Percentiles rank a stretch among this genome's conserved stretches.
phyloP scores from a whole-genome alignment of 495 filamentous ascomycete genomes.

The Cetradonia linearis region DNA sequence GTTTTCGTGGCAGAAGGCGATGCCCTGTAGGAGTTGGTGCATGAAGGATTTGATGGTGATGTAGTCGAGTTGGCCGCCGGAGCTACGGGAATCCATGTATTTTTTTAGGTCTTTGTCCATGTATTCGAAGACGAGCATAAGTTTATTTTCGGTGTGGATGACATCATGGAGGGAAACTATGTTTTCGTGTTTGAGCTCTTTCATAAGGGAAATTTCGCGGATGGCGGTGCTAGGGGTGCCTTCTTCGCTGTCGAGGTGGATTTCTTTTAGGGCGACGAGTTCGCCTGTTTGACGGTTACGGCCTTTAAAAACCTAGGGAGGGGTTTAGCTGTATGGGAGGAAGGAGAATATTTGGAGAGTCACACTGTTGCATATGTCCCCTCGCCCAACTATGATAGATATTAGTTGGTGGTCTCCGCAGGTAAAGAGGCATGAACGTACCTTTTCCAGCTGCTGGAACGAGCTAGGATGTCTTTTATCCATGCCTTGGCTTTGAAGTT shows the following conservation, averaged over 20 bases:
- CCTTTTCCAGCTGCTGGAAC: constrained; percentile 97
- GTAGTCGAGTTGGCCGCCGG: constrained; percentile 73
- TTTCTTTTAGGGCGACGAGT: constrained; percentile 95
- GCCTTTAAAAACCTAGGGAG: constrained; percentile 83
- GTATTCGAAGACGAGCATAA: constrained; percentile 98
- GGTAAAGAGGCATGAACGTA: constrained; percentile 21
- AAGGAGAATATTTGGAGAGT: constrained; percentile 19
- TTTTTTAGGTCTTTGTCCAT: constrained; percentile 99
- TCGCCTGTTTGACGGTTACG: constrained; percentile 93
- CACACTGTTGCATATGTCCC: constrained; percentile 96
- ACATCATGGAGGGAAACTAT: constrained; percentile 97
- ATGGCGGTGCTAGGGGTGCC: constrained; percentile 97
- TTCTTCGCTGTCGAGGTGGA: constrained; percentile 97
- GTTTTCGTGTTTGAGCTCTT: constrained; percentile 96
- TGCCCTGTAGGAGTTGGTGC: constrained; percentile 87
- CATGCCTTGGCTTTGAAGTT: constrained; percentile 40
- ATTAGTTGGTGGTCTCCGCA: constrained; percentile 19
- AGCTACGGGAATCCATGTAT: constrained; percentile 89
- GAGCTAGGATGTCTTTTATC: constrained; percentile 85
- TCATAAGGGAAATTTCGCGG: constrained; percentile 97
- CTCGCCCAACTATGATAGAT: constrained; percentile 62
- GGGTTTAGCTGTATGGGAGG: not conserved
- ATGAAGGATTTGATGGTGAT: constrained; percentile 93
- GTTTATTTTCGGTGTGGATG: constrained; percentile 98
- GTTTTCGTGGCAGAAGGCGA: constrained; percentile 95